Evolutionary conservation across 2,329 filamentous ascomycete genomes (phyloP).

Genomic region (Fusarium sp.): DNA sequence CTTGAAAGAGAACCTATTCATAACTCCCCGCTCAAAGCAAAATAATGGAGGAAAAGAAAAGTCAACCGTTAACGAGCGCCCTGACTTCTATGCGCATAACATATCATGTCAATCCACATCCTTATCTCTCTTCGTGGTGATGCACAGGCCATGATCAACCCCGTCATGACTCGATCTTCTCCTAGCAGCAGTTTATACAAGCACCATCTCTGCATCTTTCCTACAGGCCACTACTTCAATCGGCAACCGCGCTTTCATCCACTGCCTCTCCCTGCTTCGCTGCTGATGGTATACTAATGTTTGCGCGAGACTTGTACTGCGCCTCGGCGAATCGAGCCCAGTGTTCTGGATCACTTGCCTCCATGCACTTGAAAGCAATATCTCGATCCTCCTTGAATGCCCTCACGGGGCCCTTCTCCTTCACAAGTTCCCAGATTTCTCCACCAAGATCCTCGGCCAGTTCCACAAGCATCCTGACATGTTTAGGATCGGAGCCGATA

Average conservation of each 20-base stretch:
- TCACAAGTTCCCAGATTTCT: constrained; percentile 66
- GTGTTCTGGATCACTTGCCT: constrained; percentile 73
- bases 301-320: constrained; percentile 69
- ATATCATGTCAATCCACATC: constrained; percentile 14
- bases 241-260: constrained; percentile 58
- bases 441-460: constrained; percentile 73
- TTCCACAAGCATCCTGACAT: constrained; percentile 66
- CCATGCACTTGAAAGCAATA: constrained; percentile 60
- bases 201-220: constrained; percentile 6
- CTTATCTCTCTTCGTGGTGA: constrained; percentile 14
- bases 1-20: constrained; percentile 17
- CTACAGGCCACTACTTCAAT: constrained; percentile 44
- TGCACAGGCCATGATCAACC: constrained; percentile 20
- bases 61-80: constrained; percentile 41
- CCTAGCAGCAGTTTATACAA: not conserved
- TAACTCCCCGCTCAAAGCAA: constrained; percentile 36
- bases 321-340: constrained; percentile 72
- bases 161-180: not conserved
- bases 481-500: constrained; percentile 62
- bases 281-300: constrained; percentile 54
- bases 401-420: constrained; percentile 68
- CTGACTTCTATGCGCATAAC: constrained; percentile 40
- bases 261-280: constrained; percentile 43
- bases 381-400: constrained; percentile 71
- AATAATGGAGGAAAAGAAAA: constrained; percentile 15